A percentile compares a stretch with the other conserved stretches of the same genome.
Evolutionary conservation across 768 basidiomycete genomes (phyloP).

Genomic region (Mycena vitilis): DNA sequence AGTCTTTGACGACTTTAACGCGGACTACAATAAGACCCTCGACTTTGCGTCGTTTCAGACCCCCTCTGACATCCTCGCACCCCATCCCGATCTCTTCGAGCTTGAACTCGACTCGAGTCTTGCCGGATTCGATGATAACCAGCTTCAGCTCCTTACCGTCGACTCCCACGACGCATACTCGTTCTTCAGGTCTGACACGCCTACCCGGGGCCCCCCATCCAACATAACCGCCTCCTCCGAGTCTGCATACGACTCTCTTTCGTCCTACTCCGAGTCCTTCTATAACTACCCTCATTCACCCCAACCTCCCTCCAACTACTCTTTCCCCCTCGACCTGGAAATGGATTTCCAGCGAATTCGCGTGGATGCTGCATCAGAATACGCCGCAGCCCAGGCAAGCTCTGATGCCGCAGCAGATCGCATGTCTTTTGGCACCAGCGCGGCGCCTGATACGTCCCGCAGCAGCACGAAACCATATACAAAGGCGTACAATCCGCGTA

Average conservation of each 20-base stretch:
- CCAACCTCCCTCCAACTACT: conserved; percentile 61
- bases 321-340: conserved; percentile 74
- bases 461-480: conserved; percentile 47
- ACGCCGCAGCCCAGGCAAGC: conserved; percentile 54
- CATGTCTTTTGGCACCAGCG: conserved; percentile 67
- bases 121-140: conserved; percentile 72
- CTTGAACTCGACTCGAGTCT: conserved; percentile 81
- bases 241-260: conserved; percentile 77
- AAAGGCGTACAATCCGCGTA: conserved; percentile 54
- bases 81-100: conserved; percentile 86
- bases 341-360: conserved; percentile 78
- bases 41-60: conserved; percentile 79
- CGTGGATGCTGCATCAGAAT: conserved; percentile 67
- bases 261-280: conserved; percentile 75
- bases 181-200: conserved; percentile 70
- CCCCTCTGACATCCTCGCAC: conserved; percentile 77
- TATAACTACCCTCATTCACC: conserved; percentile 72
- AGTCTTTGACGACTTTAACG: conserved; percentile 36
- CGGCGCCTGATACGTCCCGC: conserved; percentile 45
- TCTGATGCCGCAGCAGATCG: conserved; percentile 63
- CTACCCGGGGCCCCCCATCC: conserved; percentile 78
- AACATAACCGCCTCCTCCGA: conserved; percentile 84
- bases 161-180: conserved; percentile 74
- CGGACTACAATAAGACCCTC: conserved; percentile 52
- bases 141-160: conserved; percentile 72